Evolutionary conservation across 441 rosid genomes (phyloP).

Genomic region (Manihot esculenta): DNA sequence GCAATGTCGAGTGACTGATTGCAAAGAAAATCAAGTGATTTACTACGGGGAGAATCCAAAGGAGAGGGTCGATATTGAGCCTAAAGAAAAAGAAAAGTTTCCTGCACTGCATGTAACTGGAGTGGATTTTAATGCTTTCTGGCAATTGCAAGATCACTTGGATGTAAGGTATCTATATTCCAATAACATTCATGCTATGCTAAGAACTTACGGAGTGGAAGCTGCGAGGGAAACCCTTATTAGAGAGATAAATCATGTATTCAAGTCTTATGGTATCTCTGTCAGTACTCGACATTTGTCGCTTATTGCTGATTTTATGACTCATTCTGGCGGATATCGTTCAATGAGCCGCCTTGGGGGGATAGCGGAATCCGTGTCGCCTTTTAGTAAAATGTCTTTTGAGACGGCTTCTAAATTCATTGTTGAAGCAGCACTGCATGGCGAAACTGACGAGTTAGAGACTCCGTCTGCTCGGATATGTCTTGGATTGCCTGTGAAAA

Average conservation of each 20-base stretch:
- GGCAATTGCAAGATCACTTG: slow-evolving; percentile 70
- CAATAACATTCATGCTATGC: slow-evolving; percentile 76
- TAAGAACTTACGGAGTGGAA: slow-evolving; percentile 81
- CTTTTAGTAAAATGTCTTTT: slow-evolving; percentile 86
- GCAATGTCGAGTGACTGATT: slow-evolving; percentile 42
- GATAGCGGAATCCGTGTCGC: slow-evolving; percentile 76
- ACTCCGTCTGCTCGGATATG: slow-evolving; percentile 90
- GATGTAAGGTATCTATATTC: slow-evolving; percentile 80
- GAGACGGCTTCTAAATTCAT: slow-evolving; percentile 95
- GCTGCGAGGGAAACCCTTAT: slow-evolving; percentile 92
- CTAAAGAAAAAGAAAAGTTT: slow-evolving; percentile 48
- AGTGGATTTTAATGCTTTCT: slow-evolving; percentile 66
- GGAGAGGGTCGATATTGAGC: slow-evolving; percentile 50
- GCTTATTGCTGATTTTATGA: slow-evolving; percentile 93
- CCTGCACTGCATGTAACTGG: slow-evolving; percentile 81
- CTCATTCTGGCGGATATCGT: slow-evolving; percentile 81
- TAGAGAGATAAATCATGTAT: slow-evolving; percentile 81
- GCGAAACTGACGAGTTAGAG: slow-evolving; percentile 67
- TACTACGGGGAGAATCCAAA: slow-evolving; percentile 79
- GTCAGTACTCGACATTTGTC: slow-evolving; percentile 79
- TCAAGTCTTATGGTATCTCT: slow-evolving; percentile 74
- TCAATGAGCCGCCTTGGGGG: slow-evolving; percentile 94
- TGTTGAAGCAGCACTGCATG: slow-evolving; percentile 80
- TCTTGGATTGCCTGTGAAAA: slow-evolving; percentile 86
- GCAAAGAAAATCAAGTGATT: slow-evolving; percentile 77